Percentiles rank a stretch among this genome's conserved stretches.
Evolutionary conservation across 2,329 filamentous ascomycete genomes (phyloP).

Genomic region (Xylaria sp.): DNA sequence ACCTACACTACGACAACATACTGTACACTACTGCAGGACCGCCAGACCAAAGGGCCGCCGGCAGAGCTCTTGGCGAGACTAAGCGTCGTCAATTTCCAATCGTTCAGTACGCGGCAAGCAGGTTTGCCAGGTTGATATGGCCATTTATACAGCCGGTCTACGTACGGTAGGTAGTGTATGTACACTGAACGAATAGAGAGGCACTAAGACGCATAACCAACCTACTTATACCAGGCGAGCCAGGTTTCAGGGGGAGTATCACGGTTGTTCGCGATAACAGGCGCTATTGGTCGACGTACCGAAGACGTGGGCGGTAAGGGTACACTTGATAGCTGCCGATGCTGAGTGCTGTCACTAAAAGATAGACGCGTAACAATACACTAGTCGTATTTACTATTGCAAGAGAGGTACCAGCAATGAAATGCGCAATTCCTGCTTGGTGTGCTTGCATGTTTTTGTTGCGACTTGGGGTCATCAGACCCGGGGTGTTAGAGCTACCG

Average conservation of each 20-base stretch:
- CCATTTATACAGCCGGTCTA: too few species aligned
- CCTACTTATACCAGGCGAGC: slow-evolving; percentile 10
- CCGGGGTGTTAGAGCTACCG: slow-evolving; percentile 35
- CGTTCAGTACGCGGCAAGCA: neutral
- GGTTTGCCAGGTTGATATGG: neutral
- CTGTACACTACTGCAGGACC: neutral
- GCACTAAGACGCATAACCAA: slow-evolving; percentile 3
- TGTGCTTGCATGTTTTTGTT: slow-evolving; percentile 19
- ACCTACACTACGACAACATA: slow-evolving; percentile 1
- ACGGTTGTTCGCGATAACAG: slow-evolving; percentile 14
- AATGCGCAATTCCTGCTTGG: slow-evolving; percentile 43
- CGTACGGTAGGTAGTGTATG: too few species aligned
- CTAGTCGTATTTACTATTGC: too few species aligned
- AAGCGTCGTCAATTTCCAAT: neutral
- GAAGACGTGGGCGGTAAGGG: too few species aligned
- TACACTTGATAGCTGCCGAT: too few species aligned
- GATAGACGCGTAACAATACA: too few species aligned
- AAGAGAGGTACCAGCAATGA: slow-evolving; percentile 35
- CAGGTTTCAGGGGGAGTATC: too few species aligned
- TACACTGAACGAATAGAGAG: slow-evolving; percentile 3
- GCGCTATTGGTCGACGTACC: slow-evolving; percentile 1
- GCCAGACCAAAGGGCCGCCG: neutral
- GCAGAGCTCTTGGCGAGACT: neutral
- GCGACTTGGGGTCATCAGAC: slow-evolving; percentile 41
- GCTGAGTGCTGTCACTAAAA: too few species aligned